Base-by-base conservation (phyloP, 306 rosid genomes). In the Alnus rubra region DNA sequence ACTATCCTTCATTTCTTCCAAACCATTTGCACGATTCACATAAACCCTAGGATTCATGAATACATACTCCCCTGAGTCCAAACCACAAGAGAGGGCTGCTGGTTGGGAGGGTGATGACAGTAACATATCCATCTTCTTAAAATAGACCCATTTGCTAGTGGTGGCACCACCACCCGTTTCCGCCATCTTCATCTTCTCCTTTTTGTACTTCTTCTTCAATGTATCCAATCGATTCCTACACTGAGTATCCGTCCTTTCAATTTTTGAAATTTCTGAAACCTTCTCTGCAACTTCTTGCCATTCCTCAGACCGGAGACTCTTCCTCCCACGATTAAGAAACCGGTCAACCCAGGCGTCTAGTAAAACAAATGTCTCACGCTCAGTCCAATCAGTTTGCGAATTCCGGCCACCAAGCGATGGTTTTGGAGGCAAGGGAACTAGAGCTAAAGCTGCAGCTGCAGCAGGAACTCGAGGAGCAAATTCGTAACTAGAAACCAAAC, bases 281-380 rank as follows among this genome's bases (percentile, higher is more conserved):
- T 86, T 89, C 69, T 90, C 96, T 3, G 97, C 93, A 74, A 94
- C 97, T 85, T 92, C 91, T 79, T 89, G 92, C 98, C 98, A 94
- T 76, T 94, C 98, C 83, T 94, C 97, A 30, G 89, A 86, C 78
- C 97, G 88, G 70, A 94, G 97, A 70, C 97, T 94, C 89, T 92
- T 94, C 87, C 94, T 94, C 55, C 92, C 94, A 54, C 82, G 92
- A 69, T 84, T 96, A 74, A 94, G 89, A 88, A 94, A 92, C 79
- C 87, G 87, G 51, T 90, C 88, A 31, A 97, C 98, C 97, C 97
- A 94, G 51, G 93, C 92, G 71, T 92, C 97, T 60, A 94, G 88
- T 79, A 94, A 91, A 65, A 88, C 88, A 78, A 90, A 80, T 1
- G 98, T 92, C 81, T 92, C 98, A 0, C 56, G 86, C 84, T 94